phyloP scores from a whole-genome alignment of 805 yeast genomes.

The Huiozyma naganishii region DNA sequence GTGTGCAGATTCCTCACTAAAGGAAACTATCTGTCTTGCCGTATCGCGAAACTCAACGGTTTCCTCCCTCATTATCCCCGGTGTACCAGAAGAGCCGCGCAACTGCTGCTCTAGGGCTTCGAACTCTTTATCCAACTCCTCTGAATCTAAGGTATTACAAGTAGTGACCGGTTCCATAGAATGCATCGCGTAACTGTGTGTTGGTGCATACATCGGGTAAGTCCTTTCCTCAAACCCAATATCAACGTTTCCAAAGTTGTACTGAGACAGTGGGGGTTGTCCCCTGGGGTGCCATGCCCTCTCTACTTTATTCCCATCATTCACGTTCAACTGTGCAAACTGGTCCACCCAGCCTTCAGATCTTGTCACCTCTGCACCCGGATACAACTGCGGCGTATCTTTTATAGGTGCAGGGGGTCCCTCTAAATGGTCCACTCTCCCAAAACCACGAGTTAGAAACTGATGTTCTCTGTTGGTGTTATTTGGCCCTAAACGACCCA shows the following conservation, averaged over 20 bases:
- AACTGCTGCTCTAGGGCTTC: neutral
- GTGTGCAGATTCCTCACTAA: neutral
- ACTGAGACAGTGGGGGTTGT: neutral
- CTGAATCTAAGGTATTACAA: neutral
- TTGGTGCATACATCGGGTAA: neutral
- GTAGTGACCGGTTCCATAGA: neutral
- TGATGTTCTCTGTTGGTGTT: neutral
- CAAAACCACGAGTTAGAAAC: neutral
- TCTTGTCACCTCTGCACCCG: neutral
- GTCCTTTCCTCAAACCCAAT: neutral
- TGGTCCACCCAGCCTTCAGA: neutral
- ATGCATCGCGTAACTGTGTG: neutral
- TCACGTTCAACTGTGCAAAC: neutral
- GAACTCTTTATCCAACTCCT: neutral
- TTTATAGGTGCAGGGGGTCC: neutral
- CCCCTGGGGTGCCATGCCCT: neutral
- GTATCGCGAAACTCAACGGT: constrained; percentile 1
- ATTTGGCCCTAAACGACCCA: neutral
- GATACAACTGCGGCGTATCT: neutral
- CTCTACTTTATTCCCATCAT: neutral
- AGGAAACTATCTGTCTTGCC: constrained; percentile 4
- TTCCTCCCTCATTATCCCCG: neutral
- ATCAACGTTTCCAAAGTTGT: neutral
- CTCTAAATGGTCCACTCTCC: too few relatives aligned
- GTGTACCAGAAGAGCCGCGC: neutral